These are phyloP conservation scores for Oleoguttula mirabilis DNA, from an alignment of 495 filamentous ascomycete species.

Conservation along the genomic window DNA sequence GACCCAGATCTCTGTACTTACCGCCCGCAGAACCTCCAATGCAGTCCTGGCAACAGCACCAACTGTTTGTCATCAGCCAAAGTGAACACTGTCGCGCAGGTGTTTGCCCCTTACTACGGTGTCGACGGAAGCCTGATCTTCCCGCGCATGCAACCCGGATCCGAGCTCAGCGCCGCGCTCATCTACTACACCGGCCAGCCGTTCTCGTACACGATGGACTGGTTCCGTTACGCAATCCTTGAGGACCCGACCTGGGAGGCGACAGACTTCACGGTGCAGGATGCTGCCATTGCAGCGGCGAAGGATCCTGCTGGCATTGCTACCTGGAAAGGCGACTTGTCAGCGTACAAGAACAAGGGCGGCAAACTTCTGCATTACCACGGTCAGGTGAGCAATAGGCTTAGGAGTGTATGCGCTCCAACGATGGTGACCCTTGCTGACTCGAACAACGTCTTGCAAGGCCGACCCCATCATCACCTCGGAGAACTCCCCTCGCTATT, in stretches of 20 bases:
- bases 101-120: conserved; percentile 17
- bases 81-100: conserved; percentile 12
- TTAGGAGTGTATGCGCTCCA: too few relatives aligned
- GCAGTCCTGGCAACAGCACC: conserved; percentile 11
- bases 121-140: conserved; percentile 25
- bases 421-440: too few relatives aligned
- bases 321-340: conserved; percentile 35
- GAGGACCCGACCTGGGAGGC: conserved; percentile 39
- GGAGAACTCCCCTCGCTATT: conserved; percentile 23
- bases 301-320: conserved; percentile 28
- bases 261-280: conserved; percentile 26
- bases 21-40: conserved; percentile 4
- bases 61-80: conserved; percentile 23
- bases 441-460: conserved; percentile 6
- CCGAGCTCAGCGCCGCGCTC: conserved; percentile 7
- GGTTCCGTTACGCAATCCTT: conserved; percentile 45
- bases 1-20: conserved; percentile 15
- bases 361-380: conserved; percentile 28
- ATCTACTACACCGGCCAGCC: conserved; percentile 13
- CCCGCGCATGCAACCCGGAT: conserved; percentile 27
- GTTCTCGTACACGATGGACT: conserved; percentile 20
- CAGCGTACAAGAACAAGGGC: conserved; percentile 19
- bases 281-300: conserved; percentile 31
- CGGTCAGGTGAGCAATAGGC: conserved; percentile 8
- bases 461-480: conserved; percentile 23